Evolutionary conservation across 2,329 filamentous ascomycete genomes (phyloP), one percentile per base, ranked within the genome.

Genomic region (Exophiala aquamarina): DNA sequence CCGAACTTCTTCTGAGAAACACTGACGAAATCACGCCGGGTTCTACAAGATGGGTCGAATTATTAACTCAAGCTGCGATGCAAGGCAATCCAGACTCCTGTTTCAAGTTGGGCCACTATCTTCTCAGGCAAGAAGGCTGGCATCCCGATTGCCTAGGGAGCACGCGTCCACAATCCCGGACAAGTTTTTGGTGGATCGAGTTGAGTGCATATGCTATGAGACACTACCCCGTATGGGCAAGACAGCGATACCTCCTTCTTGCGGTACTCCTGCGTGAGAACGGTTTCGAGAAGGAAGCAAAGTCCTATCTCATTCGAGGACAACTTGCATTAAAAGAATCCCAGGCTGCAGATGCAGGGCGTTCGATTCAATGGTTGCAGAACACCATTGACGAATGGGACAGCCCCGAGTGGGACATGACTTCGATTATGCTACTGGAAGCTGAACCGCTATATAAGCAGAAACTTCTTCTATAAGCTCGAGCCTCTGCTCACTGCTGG

Each of bases 51-150:
- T 58, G 54, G 54, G 19, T 54, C 19, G 33, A 43, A 13, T 29
- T 57, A 13, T 44, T 42, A 15, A 54, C 44, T 3, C 39, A 47
- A 19, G 35, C 49, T 21, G 54, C 54, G 3, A 49, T 47, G 26
- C 47, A 36, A 11, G 49, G 47, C 14, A 43, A 41, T 17, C 15
- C 40, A 5, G 33, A 50, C 19, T 41, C 52, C 14, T 47, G 46
- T 18, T 46, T 52, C 29, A 28, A 45, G 14, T 49, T 57, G 4
- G 51, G 44, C 2, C 33, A 51, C 17, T 47, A 57, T 32, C 32
- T 52, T 15, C 40, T 56, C n/a, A 28, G 33, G 11, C 44, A 50
- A 41, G 51, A 55, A 10, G 54, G 52, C n/a, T 58, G 55, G 42
- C 40, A 46, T 18, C 39, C 45, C n/a, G 29, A 28, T 5, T 14